These are phyloP conservation scores for Nymphaea thermarum DNA, from an alignment of 164 flowering plant genomes.

Conservation along the genomic window DNA sequence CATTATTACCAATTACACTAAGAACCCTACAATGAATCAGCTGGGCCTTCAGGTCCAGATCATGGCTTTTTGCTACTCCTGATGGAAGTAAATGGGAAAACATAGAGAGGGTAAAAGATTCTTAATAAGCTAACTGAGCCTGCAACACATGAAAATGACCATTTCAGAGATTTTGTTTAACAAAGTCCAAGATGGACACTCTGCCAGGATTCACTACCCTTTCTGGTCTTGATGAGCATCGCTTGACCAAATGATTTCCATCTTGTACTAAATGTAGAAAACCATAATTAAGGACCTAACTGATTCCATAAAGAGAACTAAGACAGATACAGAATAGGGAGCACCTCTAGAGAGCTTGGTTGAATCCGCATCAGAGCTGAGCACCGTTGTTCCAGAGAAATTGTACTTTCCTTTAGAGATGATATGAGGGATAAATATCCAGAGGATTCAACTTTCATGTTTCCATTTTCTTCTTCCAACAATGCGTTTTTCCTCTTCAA, in stretches of 20 bases:
- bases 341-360: not conserved
- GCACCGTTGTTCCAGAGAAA: slow-evolving; percentile 39
- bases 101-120: too few relatives aligned
- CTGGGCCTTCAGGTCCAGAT: too few relatives aligned
- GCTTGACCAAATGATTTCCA: not conserved
- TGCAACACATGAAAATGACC: too few relatives aligned
- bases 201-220: too few relatives aligned
- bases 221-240: not conserved
- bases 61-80: too few relatives aligned
- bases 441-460: slow-evolving; percentile 20
- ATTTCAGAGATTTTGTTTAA: too few relatives aligned
- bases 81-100: too few relatives aligned
- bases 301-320: not conserved
- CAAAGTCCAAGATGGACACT: too few relatives aligned
- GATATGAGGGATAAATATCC: slow-evolving; percentile 41
- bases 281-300: not conserved
- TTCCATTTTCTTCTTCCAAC: slow-evolving; percentile 26
- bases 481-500: slow-evolving; percentile 31
- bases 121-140: too few relatives aligned
- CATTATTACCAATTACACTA: too few relatives aligned
- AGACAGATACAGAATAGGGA: not conserved
- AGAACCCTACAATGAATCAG: too few relatives aligned
- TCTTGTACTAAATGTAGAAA: not conserved
- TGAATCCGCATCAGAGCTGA: not conserved
- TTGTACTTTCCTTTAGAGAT: slow-evolving; percentile 40